A percentile compares a stretch with the other conserved stretches of the same genome.
phyloP scores from a whole-genome alignment of 2,329 filamentous ascomycete species.

The Claviceps capensis region DNA sequence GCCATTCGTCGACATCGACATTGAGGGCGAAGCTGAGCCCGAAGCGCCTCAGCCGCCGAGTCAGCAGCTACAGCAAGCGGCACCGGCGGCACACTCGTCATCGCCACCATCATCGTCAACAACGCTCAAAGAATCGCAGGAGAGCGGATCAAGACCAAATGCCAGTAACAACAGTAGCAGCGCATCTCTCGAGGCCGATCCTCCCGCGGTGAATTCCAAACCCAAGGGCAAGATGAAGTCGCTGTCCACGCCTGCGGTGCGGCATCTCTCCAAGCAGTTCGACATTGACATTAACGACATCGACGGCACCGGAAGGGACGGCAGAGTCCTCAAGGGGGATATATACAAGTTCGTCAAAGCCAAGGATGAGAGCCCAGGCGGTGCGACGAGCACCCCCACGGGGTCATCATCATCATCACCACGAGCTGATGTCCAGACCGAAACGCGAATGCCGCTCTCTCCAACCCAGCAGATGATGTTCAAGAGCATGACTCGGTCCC shows the following conservation, averaged over 20 bases:
- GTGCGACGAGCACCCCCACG: constrained; percentile 9
- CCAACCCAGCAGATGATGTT: constrained; percentile 88
- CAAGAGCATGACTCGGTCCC: constrained; percentile 87
- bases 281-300: constrained; percentile 67
- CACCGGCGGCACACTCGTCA: constrained; percentile 15
- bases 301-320: constrained; percentile 76
- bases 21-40: constrained; percentile 56
- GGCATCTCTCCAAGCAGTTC: constrained; percentile 71
- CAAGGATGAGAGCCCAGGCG: constrained; percentile 25
- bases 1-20: constrained; percentile 89
- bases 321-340: constrained; percentile 85
- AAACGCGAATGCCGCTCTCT: constrained; percentile 57
- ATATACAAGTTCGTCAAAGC: constrained; percentile 56
- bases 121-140: background rate
- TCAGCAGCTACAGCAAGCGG: background rate
- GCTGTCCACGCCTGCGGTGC: constrained; percentile 82
- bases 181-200: constrained; percentile 1
- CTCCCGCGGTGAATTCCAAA: constrained; percentile 11
- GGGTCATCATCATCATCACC: constrained; percentile 6
- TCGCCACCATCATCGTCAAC: constrained; percentile 10
- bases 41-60: constrained; percentile 9
- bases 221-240: constrained; percentile 51
- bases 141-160: background rate
- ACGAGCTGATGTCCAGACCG: constrained; percentile 37
- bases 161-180: background rate